Evolutionary conservation across 306 rosid genomes (phyloP), one percentile per base, ranked within the genome.

Genomic region (Alnus rubra): DNA sequence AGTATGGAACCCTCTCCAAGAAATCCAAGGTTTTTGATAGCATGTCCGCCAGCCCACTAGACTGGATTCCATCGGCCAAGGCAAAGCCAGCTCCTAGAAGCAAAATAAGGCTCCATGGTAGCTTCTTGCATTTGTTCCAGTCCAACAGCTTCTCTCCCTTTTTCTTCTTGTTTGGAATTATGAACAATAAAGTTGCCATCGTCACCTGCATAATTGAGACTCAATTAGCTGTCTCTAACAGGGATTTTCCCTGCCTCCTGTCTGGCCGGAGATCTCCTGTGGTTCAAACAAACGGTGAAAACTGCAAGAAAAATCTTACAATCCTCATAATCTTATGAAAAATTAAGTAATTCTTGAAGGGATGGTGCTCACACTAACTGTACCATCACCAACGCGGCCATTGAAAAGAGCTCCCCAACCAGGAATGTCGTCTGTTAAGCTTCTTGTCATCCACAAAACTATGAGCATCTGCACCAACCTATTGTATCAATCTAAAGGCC

Each of bases 61-160:
- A 83, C 71, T 87, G 82, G 4, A 92, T 95, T 2, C 97, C 98
- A 19, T 94, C 98, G 0, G 98, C 98, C 67, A 92, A 73, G 78
- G 98, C 98, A 54, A 94, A 94, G 1, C 97, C 97, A 4, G 97
- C 97, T 33, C 98, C 98, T 4, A 92, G 84, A 15, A 94, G 88
- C 53, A 94, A 78, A 70, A 94, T 85, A 4, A 94, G 90, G 83
- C 80, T 90, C 97, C 98, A 94, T 0, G 97, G 98, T 19, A 94
- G 85, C 80, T 84, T 92, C 83, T 89, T 91, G 89, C 98, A 94
- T 52, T 92, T 95, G 83, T 91, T 88, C 98, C 97, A 94, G 74
- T 84, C 89, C 98, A 94, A 92, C 67, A 94, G 87, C 81, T 85
- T 94, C 84, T 94, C 97, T 3, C 97, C 98, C 11, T 63, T 55